Conservation (phyloP, 805 yeast species). For the Candida easanensis region DNA sequence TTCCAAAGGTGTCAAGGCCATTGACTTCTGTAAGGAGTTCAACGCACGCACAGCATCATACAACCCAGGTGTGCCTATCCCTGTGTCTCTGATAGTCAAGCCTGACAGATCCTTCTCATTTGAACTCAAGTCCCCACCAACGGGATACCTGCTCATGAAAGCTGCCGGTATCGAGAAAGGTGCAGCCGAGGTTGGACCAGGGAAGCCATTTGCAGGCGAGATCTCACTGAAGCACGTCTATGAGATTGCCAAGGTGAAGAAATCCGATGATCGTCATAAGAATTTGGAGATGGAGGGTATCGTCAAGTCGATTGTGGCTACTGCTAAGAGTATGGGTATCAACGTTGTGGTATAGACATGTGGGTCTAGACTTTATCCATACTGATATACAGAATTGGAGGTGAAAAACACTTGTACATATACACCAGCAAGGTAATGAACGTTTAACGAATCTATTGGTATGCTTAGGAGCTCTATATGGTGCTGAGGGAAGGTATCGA, state of each 20-base stretch:
- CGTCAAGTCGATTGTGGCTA: conserved; percentile 77
- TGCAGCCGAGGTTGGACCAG: conserved; percentile 52
- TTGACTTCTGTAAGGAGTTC: conserved; percentile 97
- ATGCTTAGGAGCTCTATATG: too few species aligned
- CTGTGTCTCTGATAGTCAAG: conserved; percentile 76
- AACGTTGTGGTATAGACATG: conserved; percentile 59
- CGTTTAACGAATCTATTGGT: conserved; percentile 7
- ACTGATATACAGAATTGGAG: too few species aligned
- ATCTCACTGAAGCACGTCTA: conserved; percentile 83
- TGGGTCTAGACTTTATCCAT: background rate
- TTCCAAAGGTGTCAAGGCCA: conserved; percentile 97
- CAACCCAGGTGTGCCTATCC: conserved; percentile 85
- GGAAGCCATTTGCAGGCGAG: conserved; percentile 60
- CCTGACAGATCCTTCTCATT: conserved; percentile 92
- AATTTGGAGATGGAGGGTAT: conserved; percentile 69
- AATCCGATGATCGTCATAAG: conserved; percentile 78
- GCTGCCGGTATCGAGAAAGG: conserved; percentile 85
- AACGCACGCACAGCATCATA: conserved; percentile 93
- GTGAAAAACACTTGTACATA: conserved; percentile 8
- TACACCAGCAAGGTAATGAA: conserved; percentile 9
- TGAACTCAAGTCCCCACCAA: conserved; percentile 87
- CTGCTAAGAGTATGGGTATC: conserved; percentile 89
- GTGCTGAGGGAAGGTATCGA: too few species aligned
- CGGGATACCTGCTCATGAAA: conserved; percentile 78
- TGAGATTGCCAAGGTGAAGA: conserved; percentile 92